These are phyloP conservation scores for Ramichloridium luteum DNA, from an alignment of 2,329 filamentous ascomycete genomes.

Conservation along the genomic window DNA sequence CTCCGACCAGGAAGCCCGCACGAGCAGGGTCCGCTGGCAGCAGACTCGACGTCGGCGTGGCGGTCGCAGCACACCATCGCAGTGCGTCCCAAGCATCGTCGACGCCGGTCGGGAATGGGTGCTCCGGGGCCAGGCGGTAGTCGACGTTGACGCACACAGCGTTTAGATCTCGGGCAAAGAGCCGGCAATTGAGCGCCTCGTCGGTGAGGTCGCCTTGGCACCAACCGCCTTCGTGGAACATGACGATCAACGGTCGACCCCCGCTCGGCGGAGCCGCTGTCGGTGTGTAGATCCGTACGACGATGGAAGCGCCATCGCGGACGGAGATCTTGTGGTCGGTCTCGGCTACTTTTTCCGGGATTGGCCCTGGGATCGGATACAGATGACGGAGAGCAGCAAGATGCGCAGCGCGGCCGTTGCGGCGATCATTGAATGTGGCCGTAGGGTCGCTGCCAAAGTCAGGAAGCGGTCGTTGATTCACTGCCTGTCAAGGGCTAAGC, in stretches of 20 bases:
- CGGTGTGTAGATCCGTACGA: slow-evolving; percentile 10
- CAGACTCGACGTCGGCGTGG: slow-evolving; percentile 15
- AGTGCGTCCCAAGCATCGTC: slow-evolving; percentile 37
- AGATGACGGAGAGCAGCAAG: slow-evolving; percentile 11
- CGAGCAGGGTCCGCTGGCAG: slow-evolving; percentile 26
- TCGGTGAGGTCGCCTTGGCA: slow-evolving; percentile 31
- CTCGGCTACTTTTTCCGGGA: slow-evolving; percentile 11
- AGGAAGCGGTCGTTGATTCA: no score
- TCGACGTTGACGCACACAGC: slow-evolving; percentile 12
- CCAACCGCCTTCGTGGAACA: slow-evolving; percentile 36
- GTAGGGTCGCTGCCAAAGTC: no score
- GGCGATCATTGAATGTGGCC: no score
- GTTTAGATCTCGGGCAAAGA: slow-evolving; percentile 10
- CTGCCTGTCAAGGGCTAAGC: no score
- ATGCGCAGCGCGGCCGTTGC: slow-evolving; percentile 8
- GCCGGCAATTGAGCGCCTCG: slow-evolving; percentile 20
- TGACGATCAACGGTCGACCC: slow-evolving; percentile 25
- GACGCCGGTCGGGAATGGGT: slow-evolving; percentile 33
- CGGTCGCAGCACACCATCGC: slow-evolving; percentile 21
- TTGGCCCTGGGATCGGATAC: slow-evolving; percentile 15
- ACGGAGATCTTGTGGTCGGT: slow-evolving; percentile 4
- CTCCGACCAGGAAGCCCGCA: slow-evolving; percentile 37
- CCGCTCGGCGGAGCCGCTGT: slow-evolving; percentile 3
- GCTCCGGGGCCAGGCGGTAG: slow-evolving; percentile 35
- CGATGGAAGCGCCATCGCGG: slow-evolving; percentile 11